Evolutionary conservation across 192 early-diverging fungal species (phyloP).

Genomic region (Backusella macrospora): DNA sequence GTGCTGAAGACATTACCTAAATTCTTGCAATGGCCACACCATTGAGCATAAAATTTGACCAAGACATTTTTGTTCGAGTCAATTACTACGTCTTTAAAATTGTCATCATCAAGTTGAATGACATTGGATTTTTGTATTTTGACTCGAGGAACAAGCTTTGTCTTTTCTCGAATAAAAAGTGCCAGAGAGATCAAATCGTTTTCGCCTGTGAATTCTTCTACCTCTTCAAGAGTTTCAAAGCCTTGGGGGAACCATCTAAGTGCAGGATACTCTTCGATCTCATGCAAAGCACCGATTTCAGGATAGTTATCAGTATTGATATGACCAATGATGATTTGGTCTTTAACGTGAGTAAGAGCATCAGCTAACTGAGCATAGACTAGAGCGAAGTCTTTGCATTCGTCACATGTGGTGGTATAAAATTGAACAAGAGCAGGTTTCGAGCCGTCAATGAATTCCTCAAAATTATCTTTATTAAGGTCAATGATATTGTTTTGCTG

Average conservation of each 20-base stretch:
- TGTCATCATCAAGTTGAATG: constrained; percentile 63
- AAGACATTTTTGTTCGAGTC: constrained; percentile 75
- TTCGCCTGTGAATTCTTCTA: constrained; percentile 80
- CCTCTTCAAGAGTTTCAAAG: constrained; percentile 52
- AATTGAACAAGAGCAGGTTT: constrained; percentile 84
- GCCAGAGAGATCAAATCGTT: constrained; percentile 81
- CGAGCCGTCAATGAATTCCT: constrained; percentile 68
- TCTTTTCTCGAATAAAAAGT: constrained; percentile 80
- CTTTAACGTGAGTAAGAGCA: constrained; percentile 69
- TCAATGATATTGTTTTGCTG: constrained; percentile 49
- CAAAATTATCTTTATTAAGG: constrained; percentile 63
- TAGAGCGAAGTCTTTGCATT: constrained; percentile 76
- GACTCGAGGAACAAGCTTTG: constrained; percentile 72
- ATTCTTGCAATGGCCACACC: constrained; percentile 85
- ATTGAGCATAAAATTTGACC: constrained; percentile 93
- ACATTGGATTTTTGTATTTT: constrained; percentile 74
- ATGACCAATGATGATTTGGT: constrained; percentile 86
- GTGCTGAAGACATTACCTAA: constrained; percentile 41
- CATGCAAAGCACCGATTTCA: constrained; percentile 74
- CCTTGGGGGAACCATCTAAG: constrained; percentile 94
- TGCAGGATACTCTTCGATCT: constrained; percentile 83
- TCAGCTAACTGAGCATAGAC: constrained; percentile 81
- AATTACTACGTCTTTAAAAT: constrained; percentile 78
- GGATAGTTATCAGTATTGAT: constrained; percentile 86
- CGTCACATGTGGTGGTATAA: constrained; percentile 85